Evolutionary conservation across 768 basidiomycete species (phyloP).

Genomic region (Suillus decipiens): DNA sequence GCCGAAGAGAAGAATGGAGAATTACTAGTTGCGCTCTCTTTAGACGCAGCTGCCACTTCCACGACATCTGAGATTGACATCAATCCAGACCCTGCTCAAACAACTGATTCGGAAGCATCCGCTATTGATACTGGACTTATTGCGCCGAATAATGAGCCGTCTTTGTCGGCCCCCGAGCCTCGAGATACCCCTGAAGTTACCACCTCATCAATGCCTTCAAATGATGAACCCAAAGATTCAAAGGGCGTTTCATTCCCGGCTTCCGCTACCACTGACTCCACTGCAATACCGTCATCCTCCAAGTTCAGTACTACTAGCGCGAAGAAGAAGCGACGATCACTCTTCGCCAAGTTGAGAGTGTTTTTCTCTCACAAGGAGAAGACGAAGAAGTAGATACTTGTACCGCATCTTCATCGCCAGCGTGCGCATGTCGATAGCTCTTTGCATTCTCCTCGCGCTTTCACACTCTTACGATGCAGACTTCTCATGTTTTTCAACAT

Average conservation of each 20-base stretch:
- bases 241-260: conserved; percentile 25
- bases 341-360: conserved; percentile 54
- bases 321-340: conserved; percentile 54
- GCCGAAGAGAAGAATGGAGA: conserved; percentile 5
- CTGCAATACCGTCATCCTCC: conserved; percentile 37
- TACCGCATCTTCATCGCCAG: background rate
- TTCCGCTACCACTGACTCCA: conserved; percentile 11
- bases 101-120: background rate
- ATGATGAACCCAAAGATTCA: conserved; percentile 4
- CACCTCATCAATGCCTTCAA: background rate
- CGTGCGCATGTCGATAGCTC: too few species aligned
- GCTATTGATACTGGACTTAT: background rate
- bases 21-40: background rate
- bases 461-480: conserved; percentile 9
- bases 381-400: conserved; percentile 35
- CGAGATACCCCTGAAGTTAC: too few species aligned
- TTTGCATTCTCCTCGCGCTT: background rate
- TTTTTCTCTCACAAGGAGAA: conserved; percentile 54
- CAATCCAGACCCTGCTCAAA: background rate
- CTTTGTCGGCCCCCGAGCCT: background rate
- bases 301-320: conserved; percentile 36
- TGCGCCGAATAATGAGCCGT: background rate
- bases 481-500: conserved; percentile 20
- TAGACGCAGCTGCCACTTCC: background rate
- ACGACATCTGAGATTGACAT: background rate